Conservation (phyloP, 2,329 filamentous ascomycete species). For the Triangularia verruculosa region DNA sequence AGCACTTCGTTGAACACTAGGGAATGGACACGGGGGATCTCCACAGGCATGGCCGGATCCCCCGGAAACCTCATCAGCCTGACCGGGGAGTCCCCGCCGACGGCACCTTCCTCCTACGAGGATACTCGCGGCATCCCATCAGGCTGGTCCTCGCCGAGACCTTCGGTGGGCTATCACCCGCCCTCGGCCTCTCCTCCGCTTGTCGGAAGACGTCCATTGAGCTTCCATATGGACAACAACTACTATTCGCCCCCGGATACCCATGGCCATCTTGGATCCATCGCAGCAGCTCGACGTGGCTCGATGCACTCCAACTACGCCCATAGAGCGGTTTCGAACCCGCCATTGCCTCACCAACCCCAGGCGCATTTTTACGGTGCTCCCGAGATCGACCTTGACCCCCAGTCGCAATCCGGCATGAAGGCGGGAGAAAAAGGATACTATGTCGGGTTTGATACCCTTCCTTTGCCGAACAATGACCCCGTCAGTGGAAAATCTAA, state of each 20-base stretch:
- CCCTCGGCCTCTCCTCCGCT: constrained; percentile 41
- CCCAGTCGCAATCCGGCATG: constrained; percentile 50
- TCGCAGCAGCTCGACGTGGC: constrained; percentile 42
- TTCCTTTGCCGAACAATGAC: constrained; percentile 46
- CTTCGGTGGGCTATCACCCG: constrained; percentile 44
- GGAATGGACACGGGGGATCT: constrained; percentile 42
- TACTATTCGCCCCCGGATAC: constrained; percentile 42
- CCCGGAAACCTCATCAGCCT: constrained; percentile 52
- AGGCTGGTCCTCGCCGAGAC: constrained; percentile 46
- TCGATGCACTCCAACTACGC: constrained; percentile 52
- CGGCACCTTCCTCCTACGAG: constrained; percentile 52
- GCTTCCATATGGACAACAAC: constrained; percentile 52
- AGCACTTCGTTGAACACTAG: constrained; percentile 48
- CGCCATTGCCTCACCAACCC: constrained; percentile 70
- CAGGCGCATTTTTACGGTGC: constrained; percentile 76
- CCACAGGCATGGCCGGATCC: constrained; percentile 46
- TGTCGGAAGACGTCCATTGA: constrained; percentile 45
- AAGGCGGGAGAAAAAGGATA: constrained; percentile 67
- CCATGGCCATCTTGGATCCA: constrained; percentile 35
- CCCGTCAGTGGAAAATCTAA: constrained; percentile 51
- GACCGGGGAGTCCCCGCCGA: constrained; percentile 52
- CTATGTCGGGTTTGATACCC: constrained; percentile 76
- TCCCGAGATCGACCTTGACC: constrained; percentile 66
- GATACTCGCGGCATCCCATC: constrained; percentile 44
- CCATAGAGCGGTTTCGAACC: constrained; percentile 47